These are phyloP conservation scores for Strigomonas culicis DNA, from an alignment of 208 protist genomes.

Conservation along the genomic window DNA sequence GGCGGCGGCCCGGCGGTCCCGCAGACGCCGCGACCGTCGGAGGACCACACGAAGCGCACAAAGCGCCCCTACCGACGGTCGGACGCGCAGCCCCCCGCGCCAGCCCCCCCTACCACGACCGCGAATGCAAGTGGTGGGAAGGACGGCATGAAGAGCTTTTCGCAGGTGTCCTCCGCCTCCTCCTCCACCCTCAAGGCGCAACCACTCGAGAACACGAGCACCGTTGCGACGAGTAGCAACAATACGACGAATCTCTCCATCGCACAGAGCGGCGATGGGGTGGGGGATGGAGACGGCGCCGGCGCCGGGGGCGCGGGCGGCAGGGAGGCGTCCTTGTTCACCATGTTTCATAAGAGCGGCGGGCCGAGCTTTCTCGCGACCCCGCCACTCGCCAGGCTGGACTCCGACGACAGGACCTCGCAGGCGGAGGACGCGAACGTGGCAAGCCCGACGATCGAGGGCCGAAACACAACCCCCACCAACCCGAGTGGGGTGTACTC, in stretches of 20 bases:
- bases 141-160: not conserved
- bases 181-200: no score
- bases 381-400: no score
- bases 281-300: not conserved
- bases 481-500: no score
- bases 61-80: not conserved
- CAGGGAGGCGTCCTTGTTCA: not conserved
- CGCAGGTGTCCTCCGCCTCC: no score
- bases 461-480: not conserved
- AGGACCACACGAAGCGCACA: not conserved
- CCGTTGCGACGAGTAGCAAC: no score
- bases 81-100: no score
- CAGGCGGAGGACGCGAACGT: no score
- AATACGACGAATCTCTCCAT: no score
- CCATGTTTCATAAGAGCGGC: not conserved
- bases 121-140: not conserved
- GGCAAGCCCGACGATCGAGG: not conserved
- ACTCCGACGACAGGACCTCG: no score
- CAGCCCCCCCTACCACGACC: no score
- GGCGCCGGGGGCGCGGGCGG: not conserved
- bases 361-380: no score
- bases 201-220: no score
- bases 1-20: conserved; percentile 7
- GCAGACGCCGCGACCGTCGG: not conserved
- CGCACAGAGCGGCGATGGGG: conserved; percentile 2